Conservation (phyloP, 164 flowering plant genomes). For the Annona squamosa region DNA sequence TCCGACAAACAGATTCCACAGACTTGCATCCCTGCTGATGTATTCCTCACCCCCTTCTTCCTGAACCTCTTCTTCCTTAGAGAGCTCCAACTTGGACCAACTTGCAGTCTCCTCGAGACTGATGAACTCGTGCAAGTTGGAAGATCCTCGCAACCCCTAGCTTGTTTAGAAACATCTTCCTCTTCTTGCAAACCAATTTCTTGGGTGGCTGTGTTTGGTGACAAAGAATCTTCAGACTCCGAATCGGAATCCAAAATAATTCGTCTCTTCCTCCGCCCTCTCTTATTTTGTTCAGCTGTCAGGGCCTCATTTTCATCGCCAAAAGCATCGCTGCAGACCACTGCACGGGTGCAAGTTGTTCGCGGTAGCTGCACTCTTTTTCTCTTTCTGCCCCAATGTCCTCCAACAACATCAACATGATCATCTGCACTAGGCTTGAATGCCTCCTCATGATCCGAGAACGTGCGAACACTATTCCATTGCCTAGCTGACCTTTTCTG, state of each 20-base stretch:
- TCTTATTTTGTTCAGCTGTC: slow-evolving; percentile 14
- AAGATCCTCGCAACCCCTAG: slow-evolving; percentile 30
- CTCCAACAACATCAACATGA: slow-evolving; percentile 53
- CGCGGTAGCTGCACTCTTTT: slow-evolving; percentile 1
- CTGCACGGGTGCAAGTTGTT: slow-evolving; percentile 21
- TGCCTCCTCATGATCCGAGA: slow-evolving; percentile 49
- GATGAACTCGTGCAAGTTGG: slow-evolving; percentile 30
- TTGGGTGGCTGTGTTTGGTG: slow-evolving; percentile 61
- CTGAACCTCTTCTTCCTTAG: slow-evolving; percentile 49
- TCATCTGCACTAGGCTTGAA: slow-evolving; percentile 54
- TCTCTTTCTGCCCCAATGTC: not conserved
- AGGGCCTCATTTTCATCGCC: slow-evolving; percentile 15
- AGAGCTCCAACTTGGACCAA: slow-evolving; percentile 12
- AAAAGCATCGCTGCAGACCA: slow-evolving; percentile 26
- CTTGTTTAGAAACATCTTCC: slow-evolving; percentile 71
- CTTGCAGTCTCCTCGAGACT: slow-evolving; percentile 12
- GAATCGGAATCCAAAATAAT: slow-evolving; percentile 45
- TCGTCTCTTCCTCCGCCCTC: slow-evolving; percentile 11
- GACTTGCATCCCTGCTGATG: slow-evolving; percentile 55
- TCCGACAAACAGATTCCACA: slow-evolving; percentile 95
- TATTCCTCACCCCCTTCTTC: slow-evolving; percentile 54
- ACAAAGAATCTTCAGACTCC: slow-evolving; percentile 49
- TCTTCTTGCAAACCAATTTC: slow-evolving; percentile 68
- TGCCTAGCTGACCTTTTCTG: not conserved
- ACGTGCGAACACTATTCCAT: not conserved